Base-by-base conservation (phyloP, 116 monocot genomes). In the Phalaenopsis hybrid region DNA sequence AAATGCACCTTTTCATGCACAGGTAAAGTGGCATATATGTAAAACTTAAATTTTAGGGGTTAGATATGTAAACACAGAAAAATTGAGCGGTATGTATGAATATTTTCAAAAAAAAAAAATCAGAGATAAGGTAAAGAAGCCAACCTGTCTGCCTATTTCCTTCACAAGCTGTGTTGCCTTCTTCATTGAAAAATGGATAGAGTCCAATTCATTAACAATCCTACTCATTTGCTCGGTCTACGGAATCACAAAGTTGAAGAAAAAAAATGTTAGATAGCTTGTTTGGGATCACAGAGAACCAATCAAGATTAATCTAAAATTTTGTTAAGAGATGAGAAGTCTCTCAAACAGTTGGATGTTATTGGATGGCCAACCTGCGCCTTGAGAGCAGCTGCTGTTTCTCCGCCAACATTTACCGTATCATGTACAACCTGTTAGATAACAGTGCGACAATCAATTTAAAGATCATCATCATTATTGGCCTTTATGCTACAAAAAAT, bases 221-320 rank as follows among this genome's bases (percentile, higher is more conserved):
- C 97, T 88, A 28, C 93, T 94, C 97, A 97, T 97, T 94, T 97
- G 97, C 46, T 97, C 93, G 4, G 97, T 97, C 97, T 97, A 82
- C 83, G 79, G 12, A 75, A 23, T 8, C 13, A 75, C 18, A n/a
- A 45, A n/a, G 46, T 75, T 6, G 8, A 46, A 20, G 5, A 23
- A 1, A 5, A 8, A 44, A 72, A 72, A 5, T 41, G 16, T 72
- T 37, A 15, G 72, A 34, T 16, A 70, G 70, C 21, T 72, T 15
- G 72, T 4, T 72, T 70, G 70, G 28, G 33, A 33, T 70, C 70
- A 31, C 11, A 31, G 33, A 70, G 70, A 57, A 69, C 81, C 73
- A 20, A 74, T 74, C 45, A 44, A 4, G 44, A 44, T 44, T 46
- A 75, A 45, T 41, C 72, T 45, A 20, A 9, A 17, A 20, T 34